phyloP scores from a whole-genome alignment of 768 basidiomycete genomes.

The Holtermannia corniformis region DNA sequence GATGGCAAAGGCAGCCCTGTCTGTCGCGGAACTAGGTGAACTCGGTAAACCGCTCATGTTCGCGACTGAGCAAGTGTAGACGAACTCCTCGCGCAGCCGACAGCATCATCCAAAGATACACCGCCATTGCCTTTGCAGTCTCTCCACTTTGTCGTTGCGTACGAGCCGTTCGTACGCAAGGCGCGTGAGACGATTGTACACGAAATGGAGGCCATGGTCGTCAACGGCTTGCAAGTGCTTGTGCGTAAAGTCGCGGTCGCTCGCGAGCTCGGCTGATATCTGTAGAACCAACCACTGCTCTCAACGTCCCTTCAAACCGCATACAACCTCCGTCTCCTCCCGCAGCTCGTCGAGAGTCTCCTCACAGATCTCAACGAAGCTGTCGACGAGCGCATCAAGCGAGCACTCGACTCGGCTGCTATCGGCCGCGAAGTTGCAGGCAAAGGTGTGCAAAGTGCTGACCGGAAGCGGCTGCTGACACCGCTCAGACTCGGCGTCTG shows the following conservation, averaged over 20 bases:
- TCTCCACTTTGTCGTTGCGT: conserved; percentile 59
- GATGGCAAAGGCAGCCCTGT: conserved; percentile 89
- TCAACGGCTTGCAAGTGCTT: conserved; percentile 63
- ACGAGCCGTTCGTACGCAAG: conserved; percentile 63
- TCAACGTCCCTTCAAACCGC: conserved; percentile 94
- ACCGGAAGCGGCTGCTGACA: not conserved
- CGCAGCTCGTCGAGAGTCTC: conserved; percentile 69
- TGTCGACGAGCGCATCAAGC: conserved; percentile 68
- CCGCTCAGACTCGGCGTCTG: not conserved
- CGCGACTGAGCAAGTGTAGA: not conserved
- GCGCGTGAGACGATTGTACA: conserved; percentile 60
- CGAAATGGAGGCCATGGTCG: conserved; percentile 88
- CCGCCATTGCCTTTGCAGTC: conserved; percentile 56
- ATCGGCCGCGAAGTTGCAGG: conserved; percentile 76
- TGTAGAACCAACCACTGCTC: conserved; percentile 76
- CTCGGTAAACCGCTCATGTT: too few species aligned
- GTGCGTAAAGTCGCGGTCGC: conserved; percentile 48
- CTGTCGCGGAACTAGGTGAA: conserved; percentile 79
- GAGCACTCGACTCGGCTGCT: conserved; percentile 73
- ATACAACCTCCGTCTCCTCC: conserved; percentile 77
- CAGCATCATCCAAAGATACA: not conserved
- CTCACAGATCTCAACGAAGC: conserved; percentile 70
- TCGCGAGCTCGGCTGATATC: not conserved
- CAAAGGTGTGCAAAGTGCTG: conserved; percentile 52
- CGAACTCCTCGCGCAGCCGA: not conserved